These are phyloP conservation scores for Lachnellula suecica DNA, from an alignment of 2,329 filamentous ascomycete genomes.

Conservation along the genomic window DNA sequence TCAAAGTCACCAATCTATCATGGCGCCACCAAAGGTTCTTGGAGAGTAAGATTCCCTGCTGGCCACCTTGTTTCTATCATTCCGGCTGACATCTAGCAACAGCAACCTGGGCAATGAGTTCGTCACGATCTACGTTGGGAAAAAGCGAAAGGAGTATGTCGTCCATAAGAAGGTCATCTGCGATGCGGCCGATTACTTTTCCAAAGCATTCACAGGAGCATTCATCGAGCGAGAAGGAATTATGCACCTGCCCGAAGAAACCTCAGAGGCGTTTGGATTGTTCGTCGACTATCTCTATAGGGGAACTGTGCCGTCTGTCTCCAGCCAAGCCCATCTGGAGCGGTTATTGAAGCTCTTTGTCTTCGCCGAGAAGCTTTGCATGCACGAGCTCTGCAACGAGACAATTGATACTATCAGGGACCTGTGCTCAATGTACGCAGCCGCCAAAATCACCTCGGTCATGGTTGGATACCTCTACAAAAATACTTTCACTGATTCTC, in stretches of 20 bases:
- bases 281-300: constrained; percentile 14
- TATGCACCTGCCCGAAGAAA: constrained; percentile 11
- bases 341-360: constrained; percentile 10
- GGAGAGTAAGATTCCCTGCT: background rate
- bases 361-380: constrained; percentile 8
- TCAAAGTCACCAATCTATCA: too few species aligned
- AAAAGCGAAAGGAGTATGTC: constrained; percentile 15
- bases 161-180: constrained; percentile 26
- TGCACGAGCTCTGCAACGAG: background rate
- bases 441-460: background rate
- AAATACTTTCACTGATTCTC: background rate
- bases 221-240: constrained; percentile 10
- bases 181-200: constrained; percentile 6
- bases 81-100: background rate
- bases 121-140: constrained; percentile 23
- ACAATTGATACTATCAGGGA: constrained; percentile 1
- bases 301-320: background rate
- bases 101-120: constrained; percentile 13
- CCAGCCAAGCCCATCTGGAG: background rate
- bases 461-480: background rate
- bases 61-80: background rate
- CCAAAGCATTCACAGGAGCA: constrained; percentile 5
- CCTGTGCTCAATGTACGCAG: background rate
- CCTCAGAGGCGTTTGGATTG: background rate
- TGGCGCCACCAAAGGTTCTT: background rate